Base-by-base conservation (phyloP, 495 filamentous ascomycete genomes). In the Penicillium argentinense region DNA sequence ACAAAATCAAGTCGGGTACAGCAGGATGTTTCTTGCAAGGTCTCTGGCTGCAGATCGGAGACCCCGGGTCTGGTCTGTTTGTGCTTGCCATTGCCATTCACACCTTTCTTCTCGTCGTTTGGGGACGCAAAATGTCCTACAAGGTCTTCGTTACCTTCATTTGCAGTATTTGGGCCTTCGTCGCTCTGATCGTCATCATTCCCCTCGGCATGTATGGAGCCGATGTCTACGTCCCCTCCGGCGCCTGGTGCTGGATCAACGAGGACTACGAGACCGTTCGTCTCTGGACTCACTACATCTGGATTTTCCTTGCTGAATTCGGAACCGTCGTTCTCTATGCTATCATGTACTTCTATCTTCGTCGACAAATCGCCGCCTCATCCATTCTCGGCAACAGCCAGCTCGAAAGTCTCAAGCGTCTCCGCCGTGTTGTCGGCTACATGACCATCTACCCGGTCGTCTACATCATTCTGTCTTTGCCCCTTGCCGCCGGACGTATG, bases 361-460 rank as follows among this genome's bases (percentile, higher is more conserved):
- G 73, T 37, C 73, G 68, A 24, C 63, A 62, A 30, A 69, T 77
- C 39, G 55, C 69, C 32, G 62, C 70, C 54, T 72, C 73, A 17
- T 59, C 66, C 1, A 69, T 62, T 25, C 53, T 68, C 16, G 63
- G 67, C 43, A 63, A 63, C 59, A 63, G 62, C 54, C 60, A 71
- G 12, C 48, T 60, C 7, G 61, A 72, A 29, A 71, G 63, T 53
- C 57, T 73, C 6, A 60, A 60, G 47, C 68, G 69, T n/a, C 51
- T 73, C 8, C 65, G 64, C 12, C 69, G 71, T 18, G 69, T 85
- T 39, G 74, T 84, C 59, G 72, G 79, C 56, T 71, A 83, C 75
- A 77, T 91, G 87, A 74, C 89, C 19, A 75, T 88, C 41, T 91
- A 91, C 56, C 85, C 87, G 0, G 66, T 86, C 39, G 83, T 87